Evolutionary conservation across 2,329 filamentous ascomycete species (phyloP).

Genomic region (Aspergillus vadensis): DNA sequence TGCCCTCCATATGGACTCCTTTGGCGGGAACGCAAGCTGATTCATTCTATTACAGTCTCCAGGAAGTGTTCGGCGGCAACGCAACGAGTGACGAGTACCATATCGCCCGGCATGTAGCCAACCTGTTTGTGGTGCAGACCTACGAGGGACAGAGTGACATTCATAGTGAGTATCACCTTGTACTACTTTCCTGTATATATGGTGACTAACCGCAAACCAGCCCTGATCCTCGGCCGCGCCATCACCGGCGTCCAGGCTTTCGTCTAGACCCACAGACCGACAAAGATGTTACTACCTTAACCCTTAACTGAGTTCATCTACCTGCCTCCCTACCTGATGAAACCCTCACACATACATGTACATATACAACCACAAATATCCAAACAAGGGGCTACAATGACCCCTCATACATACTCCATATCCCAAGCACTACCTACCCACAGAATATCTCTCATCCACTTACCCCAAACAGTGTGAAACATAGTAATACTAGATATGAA

Average conservation of each 20-base stretch:
- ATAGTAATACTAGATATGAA: background rate
- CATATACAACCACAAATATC: background rate
- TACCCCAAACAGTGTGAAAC: background rate
- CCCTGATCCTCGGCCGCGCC: slow-evolving; percentile 67
- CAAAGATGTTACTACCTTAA: too few species aligned
- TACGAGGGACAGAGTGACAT: slow-evolving; percentile 99
- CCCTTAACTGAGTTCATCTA: too few species aligned
- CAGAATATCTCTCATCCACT: background rate
- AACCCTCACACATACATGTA: background rate
- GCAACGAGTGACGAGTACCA: slow-evolving; percentile 97
- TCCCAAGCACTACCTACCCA: too few species aligned
- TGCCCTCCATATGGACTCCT: slow-evolving; percentile 27
- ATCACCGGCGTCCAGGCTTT: slow-evolving; percentile 80
- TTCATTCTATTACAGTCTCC: slow-evolving; percentile 56
- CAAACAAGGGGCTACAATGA: background rate
- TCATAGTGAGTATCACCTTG: slow-evolving; percentile 67
- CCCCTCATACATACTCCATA: background rate
- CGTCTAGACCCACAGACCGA: slow-evolving; percentile 53
- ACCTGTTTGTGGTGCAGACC: slow-evolving; percentile 95
- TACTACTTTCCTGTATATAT: background rate
- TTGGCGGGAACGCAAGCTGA: too few species aligned
- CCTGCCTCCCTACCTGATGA: background rate
- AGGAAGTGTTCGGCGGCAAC: slow-evolving; percentile 97
- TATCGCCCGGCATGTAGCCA: slow-evolving; percentile 92
- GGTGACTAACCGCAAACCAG: slow-evolving; percentile 42